A percentile compares a stretch with the other conserved stretches of the same genome.
These are phyloP conservation scores for Sistotremastrum suecicum DNA, from an alignment of 768 basidiomycete genomes.

Conservation along the genomic window DNA sequence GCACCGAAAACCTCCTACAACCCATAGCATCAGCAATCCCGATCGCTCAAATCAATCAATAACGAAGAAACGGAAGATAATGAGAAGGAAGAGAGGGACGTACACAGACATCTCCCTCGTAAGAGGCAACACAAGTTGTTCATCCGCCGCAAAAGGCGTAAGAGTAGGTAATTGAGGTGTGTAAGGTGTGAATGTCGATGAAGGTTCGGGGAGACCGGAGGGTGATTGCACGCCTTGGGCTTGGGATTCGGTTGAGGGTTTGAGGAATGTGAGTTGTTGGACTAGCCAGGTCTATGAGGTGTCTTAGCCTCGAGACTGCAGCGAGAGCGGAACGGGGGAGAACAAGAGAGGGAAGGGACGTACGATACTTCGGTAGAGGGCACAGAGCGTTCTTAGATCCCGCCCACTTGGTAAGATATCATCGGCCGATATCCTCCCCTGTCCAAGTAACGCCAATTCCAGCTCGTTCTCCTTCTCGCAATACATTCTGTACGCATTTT, in stretches of 20 bases:
- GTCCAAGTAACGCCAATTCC: constrained; percentile 53
- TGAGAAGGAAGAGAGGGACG: constrained; percentile 16
- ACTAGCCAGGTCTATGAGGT: constrained; percentile 62
- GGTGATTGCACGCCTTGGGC: constrained; percentile 27
- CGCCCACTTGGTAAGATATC: constrained; percentile 61
- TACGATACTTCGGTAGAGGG: constrained; percentile 78
- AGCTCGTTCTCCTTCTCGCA: constrained; percentile 61
- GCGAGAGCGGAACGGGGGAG: too few species aligned
- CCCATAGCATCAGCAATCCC: constrained; percentile 5
- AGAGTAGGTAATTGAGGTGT: constrained; percentile 33
- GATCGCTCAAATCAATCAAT: not conserved
- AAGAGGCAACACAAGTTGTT: constrained; percentile 55
- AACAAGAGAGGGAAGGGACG: constrained; percentile 23
- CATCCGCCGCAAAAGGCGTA: constrained; percentile 23
- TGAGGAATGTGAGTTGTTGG: constrained; percentile 51
- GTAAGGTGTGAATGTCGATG: constrained; percentile 27
- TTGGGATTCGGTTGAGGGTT: constrained; percentile 36
- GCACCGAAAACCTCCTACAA: constrained; percentile 75
- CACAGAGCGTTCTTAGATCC: constrained; percentile 62
- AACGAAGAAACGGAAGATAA: constrained; percentile 1
- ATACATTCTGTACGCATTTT: constrained; percentile 40
- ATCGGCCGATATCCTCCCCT: constrained; percentile 35
- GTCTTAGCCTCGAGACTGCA: too few species aligned
- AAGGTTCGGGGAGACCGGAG: constrained; percentile 37
- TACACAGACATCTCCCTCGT: constrained; percentile 85